phyloP scores from a whole-genome alignment of 257 asterid genomes.

The Jasminum sambac region DNA sequence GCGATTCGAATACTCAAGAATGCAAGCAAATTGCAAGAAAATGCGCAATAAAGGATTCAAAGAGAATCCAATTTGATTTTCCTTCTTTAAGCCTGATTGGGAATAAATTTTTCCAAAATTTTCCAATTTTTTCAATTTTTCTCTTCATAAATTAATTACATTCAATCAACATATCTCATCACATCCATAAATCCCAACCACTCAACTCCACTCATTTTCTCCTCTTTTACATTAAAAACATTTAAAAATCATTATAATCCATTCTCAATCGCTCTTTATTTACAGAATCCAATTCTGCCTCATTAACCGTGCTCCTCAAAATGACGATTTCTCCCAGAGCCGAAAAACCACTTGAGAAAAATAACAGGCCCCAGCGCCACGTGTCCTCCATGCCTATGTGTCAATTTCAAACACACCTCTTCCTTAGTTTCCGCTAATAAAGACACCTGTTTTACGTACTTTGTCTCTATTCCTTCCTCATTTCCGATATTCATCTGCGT shows the following conservation, averaged over 20 bases:
- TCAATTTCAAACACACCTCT: slow-evolving; percentile 34
- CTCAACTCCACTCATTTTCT: too few species aligned
- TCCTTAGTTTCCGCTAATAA: slow-evolving; percentile 39
- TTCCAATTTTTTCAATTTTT: too few species aligned
- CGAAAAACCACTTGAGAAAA: neutral
- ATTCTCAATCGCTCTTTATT: too few species aligned
- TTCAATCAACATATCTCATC: too few species aligned
- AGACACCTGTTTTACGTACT: slow-evolving; percentile 37
- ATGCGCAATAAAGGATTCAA: neutral
- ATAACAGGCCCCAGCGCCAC: slow-evolving; percentile 37
- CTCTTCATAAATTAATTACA: too few species aligned
- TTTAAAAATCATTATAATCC: too few species aligned
- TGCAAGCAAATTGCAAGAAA: slow-evolving; percentile 14
- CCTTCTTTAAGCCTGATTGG: too few species aligned
- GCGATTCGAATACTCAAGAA: slow-evolving; percentile 16
- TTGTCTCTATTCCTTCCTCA: slow-evolving; percentile 15
- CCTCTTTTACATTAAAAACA: too few species aligned
- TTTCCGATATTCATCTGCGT: neutral
- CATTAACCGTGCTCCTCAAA: slow-evolving; percentile 23
- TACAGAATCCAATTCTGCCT: slow-evolving; percentile 22
- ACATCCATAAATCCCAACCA: too few species aligned
- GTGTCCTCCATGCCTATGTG: slow-evolving; percentile 45
- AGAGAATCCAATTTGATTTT: slow-evolving; percentile 10
- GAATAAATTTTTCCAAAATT: too few species aligned
- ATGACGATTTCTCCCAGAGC: neutral